phyloP scores from a whole-genome alignment of 2,329 filamentous ascomycete genomes.

The Aspergillus neotritici region DNA sequence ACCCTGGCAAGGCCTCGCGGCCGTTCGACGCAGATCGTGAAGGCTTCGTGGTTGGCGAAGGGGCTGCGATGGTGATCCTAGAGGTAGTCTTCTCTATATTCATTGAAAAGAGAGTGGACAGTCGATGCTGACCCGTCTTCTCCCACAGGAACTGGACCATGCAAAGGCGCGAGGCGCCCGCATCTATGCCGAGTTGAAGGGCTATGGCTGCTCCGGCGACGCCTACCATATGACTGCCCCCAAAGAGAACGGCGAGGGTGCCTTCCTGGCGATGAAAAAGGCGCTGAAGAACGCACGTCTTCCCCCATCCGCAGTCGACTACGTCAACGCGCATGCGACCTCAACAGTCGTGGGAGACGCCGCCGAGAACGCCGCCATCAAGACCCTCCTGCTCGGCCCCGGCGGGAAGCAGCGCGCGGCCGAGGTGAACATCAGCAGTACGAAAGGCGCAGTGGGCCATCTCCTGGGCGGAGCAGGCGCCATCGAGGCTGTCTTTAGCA shows the following conservation, averaged over 20 bases:
- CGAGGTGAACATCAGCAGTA: constrained; percentile 80
- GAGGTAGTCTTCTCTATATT: constrained; percentile 49
- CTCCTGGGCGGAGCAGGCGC: constrained; percentile 86
- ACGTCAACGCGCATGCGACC: constrained; percentile 94
- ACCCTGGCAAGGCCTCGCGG: constrained; percentile 65
- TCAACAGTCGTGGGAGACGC: constrained; percentile 78
- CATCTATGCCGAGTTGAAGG: constrained; percentile 83
- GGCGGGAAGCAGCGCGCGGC: constrained; percentile 58
- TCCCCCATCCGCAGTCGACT: constrained; percentile 67
- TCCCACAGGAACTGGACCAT: constrained; percentile 67
- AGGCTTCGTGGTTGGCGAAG: constrained; percentile 91
- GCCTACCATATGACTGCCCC: constrained; percentile 93
- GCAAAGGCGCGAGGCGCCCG: constrained; percentile 69
- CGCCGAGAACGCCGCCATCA: constrained; percentile 82
- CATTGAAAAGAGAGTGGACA: not conserved
- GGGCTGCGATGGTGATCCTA: constrained; percentile 78
- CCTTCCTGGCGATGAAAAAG: constrained; percentile 75
- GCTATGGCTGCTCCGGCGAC: constrained; percentile 87
- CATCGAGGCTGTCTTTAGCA: constrained; percentile 78
- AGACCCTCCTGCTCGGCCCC: constrained; percentile 66
- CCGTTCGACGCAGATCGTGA: constrained; percentile 76
- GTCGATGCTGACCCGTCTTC: not conserved
- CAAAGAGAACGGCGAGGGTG: constrained; percentile 72
- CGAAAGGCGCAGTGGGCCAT: constrained; percentile 89
- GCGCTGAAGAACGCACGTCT: constrained; percentile 69